Conservation (phyloP, 2,329 filamentous ascomycete genomes). For the Fusarium sp. region DNA sequence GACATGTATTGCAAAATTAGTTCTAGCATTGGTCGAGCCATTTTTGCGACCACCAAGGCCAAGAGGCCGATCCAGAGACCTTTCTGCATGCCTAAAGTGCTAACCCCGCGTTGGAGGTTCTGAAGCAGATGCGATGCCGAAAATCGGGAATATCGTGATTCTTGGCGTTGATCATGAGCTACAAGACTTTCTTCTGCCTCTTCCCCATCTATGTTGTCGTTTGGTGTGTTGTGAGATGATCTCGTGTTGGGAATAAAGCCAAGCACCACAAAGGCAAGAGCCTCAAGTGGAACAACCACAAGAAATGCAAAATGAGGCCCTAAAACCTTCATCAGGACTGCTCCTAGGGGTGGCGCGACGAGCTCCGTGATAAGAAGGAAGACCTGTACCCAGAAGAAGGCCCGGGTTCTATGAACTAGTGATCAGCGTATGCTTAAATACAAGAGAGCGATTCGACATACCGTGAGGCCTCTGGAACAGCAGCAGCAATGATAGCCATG, state of each 20-base stretch:
- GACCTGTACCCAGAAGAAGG: constrained; percentile 9
- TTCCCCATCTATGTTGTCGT: neutral
- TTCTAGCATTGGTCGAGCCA: constrained; percentile 7
- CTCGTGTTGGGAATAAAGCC: neutral
- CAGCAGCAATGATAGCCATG: constrained; percentile 14
- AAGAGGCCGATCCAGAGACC: neutral
- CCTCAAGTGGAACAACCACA: neutral
- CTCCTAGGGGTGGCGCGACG: constrained; percentile 1
- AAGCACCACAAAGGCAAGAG: constrained; percentile 2
- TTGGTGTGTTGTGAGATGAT: neutral
- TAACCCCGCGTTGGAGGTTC: neutral
- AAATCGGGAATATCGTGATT: too few relatives aligned
- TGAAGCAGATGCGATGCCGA: neutral
- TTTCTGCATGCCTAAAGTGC: neutral
- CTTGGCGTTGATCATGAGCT: neutral
- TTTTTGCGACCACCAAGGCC: neutral
- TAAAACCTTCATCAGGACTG: neutral
- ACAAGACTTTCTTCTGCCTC: neutral
- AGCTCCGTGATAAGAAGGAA: constrained; percentile 4
- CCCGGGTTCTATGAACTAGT: neutral
- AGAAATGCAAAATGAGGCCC: constrained; percentile 14
- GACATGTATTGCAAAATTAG: constrained; percentile 11
- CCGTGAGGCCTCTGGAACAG: neutral
- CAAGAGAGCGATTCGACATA: neutral
- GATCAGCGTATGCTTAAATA: neutral